These are phyloP conservation scores for Dioszegia crocea DNA, from an alignment of 768 basidiomycete species.

Conservation along the genomic window DNA sequence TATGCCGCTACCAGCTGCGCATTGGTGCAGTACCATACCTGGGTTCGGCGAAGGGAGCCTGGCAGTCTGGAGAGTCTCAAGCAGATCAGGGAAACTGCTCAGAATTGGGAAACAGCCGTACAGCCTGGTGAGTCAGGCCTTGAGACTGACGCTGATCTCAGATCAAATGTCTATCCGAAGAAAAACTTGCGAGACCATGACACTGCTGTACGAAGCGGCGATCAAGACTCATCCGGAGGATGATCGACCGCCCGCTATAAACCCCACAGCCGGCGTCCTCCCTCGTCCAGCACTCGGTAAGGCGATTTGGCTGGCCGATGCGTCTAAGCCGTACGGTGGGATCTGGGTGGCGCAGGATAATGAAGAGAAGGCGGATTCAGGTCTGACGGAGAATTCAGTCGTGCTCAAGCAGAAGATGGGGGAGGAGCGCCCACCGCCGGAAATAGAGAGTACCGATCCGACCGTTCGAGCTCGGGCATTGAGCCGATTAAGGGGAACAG, in stretches of 20 bases:
- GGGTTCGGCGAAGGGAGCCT: constrained; percentile 74
- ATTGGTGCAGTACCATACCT: constrained; percentile 92
- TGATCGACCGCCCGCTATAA: constrained; percentile 63
- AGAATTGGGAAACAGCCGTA: constrained; percentile 79
- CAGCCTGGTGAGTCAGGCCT: constrained; percentile 58
- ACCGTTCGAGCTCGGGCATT: constrained; percentile 1
- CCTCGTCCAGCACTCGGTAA: constrained; percentile 31
- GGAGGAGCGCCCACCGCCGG: neutral
- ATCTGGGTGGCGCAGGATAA: constrained; percentile 65
- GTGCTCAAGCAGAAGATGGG: neutral
- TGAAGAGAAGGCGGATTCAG: constrained; percentile 9
- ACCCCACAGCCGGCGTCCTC: constrained; percentile 68
- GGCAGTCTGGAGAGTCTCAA: constrained; percentile 70
- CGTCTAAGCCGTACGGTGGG: constrained; percentile 76
- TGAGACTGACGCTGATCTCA: neutral
- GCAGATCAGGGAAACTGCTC: constrained; percentile 76
- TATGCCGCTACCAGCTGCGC: constrained; percentile 86
- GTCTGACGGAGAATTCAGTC: constrained; percentile 1
- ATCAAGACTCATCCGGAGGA: constrained; percentile 60
- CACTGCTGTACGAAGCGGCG: constrained; percentile 88
- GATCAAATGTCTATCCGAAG: constrained; percentile 90
- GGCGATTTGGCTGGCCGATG: constrained; percentile 73
- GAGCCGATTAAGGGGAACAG: neutral
- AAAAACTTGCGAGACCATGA: constrained; percentile 84
- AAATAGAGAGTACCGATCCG: constrained; percentile 8